A percentile compares a stretch with the other conserved stretches of the same genome.
Evolutionary conservation across 768 basidiomycete genomes (phyloP).

Genomic region (Amanita pseudoporphyria): DNA sequence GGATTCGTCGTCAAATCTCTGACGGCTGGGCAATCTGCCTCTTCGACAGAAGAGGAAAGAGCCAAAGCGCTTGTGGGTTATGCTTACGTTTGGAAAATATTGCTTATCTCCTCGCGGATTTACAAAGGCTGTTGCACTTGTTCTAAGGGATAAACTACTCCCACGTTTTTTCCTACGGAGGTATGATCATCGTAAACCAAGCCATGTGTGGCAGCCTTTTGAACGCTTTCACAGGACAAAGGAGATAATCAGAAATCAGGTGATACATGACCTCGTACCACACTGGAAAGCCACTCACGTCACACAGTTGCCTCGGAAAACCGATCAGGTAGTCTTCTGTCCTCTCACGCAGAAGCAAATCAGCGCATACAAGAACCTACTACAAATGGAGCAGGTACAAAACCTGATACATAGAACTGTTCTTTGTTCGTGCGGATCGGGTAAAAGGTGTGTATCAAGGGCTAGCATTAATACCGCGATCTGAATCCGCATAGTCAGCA

Average conservation of each 20-base stretch:
- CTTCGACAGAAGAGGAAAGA: conserved; percentile 53
- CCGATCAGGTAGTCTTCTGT: conserved; percentile 90
- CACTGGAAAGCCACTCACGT: conserved; percentile 24
- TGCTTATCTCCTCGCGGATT: background rate
- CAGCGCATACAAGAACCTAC: conserved; percentile 60
- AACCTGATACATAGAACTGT: conserved; percentile 66
- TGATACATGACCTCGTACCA: conserved; percentile 14
- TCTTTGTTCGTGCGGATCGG: conserved; percentile 61
- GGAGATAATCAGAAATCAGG: conserved; percentile 63
- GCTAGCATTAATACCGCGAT: background rate
- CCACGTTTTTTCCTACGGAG: conserved; percentile 81
- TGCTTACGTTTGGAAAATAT: background rate
- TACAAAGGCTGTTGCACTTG: conserved; percentile 43
- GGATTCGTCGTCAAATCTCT: conserved; percentile 61
- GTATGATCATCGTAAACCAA: conserved; percentile 22
- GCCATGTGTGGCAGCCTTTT: background rate
- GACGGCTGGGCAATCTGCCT: conserved; percentile 54
- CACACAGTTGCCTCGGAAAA: conserved; percentile 61
- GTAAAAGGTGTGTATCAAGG: conserved; percentile 33
- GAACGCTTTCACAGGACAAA: conserved; percentile 46
- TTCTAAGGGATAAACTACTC: conserved; percentile 57
- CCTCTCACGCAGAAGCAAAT: conserved; percentile 70
- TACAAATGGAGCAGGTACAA: conserved; percentile 56
- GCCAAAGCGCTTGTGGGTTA: conserved; percentile 39
- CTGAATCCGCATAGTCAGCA: conserved; percentile 23